Percentiles rank a stretch among this genome's conserved stretches.
Conservation (phyloP, 805 yeast species). For the Saturnispora ahearnii region DNA sequence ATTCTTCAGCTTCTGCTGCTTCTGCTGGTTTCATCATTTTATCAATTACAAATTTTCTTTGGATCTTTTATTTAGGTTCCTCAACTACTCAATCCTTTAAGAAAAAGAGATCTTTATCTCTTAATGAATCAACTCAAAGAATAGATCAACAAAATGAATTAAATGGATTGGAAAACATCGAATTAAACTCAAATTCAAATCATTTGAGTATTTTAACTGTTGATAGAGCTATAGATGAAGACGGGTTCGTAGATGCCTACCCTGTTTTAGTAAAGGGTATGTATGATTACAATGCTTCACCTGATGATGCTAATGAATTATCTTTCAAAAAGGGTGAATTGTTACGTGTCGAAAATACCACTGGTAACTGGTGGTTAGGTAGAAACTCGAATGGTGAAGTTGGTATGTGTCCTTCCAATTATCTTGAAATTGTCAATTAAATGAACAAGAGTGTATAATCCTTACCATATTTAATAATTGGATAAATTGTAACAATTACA, state of each 20-base stretch:
- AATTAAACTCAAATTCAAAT: neutral
- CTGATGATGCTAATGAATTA: slow-evolving; percentile 87
- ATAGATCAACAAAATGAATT: neutral
- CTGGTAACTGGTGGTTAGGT: slow-evolving; percentile 99
- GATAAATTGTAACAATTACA: too few relatives aligned
- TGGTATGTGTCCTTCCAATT: slow-evolving; percentile 94
- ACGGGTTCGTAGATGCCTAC: slow-evolving; percentile 33
- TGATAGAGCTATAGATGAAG: neutral
- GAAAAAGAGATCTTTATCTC: slow-evolving; percentile 15
- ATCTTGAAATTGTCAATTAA: slow-evolving; percentile 60
- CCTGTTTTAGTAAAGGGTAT: slow-evolving; percentile 82
- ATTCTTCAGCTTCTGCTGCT: slow-evolving; percentile 68
- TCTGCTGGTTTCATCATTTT: slow-evolving; percentile 86
- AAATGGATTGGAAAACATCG: slow-evolving; percentile 7
- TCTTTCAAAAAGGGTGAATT: slow-evolving; percentile 86
- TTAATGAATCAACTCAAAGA: slow-evolving; percentile 1
- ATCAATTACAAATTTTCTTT: slow-evolving; percentile 71
- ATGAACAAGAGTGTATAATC: too few relatives aligned
- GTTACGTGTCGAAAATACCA: slow-evolving; percentile 84
- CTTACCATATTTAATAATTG: too few relatives aligned
- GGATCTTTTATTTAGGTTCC: slow-evolving; percentile 87
- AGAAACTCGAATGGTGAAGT: slow-evolving; percentile 81
- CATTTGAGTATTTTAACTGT: slow-evolving; percentile 9
- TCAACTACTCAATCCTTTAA: slow-evolving; percentile 18
- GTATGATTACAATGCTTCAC: slow-evolving; percentile 80